phyloP scores from a whole-genome alignment of 805 yeast genomes.

The Metschnikowia proteae region DNA sequence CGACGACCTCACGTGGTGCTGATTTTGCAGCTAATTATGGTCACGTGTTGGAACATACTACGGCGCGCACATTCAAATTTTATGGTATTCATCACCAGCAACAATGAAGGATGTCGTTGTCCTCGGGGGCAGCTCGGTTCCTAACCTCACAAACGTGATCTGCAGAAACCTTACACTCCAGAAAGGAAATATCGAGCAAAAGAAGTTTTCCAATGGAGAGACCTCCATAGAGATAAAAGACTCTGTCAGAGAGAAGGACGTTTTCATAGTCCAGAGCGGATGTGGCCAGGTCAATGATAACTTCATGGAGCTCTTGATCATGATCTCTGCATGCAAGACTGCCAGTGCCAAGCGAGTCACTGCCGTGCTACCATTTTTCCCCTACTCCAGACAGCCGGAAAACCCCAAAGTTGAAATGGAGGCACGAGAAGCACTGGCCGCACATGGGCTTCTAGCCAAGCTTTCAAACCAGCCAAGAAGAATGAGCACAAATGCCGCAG shows the following conservation, averaged over 20 bases:
- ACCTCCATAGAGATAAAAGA: constrained; percentile 82
- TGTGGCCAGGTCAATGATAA: constrained; percentile 86
- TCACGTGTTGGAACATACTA: constrained; percentile 1
- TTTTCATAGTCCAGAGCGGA: constrained; percentile 82
- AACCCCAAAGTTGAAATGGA: constrained; percentile 47
- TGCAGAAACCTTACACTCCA: constrained; percentile 75
- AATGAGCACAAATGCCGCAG: constrained; percentile 32
- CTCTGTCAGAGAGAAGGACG: constrained; percentile 94
- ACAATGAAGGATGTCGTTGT: constrained; percentile 79
- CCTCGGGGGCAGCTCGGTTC: constrained; percentile 89
- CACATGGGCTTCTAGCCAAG: constrained; percentile 11
- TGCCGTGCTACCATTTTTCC: constrained; percentile 89
- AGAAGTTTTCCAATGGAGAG: constrained; percentile 84
- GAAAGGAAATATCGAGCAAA: constrained; percentile 60
- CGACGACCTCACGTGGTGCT: neutral
- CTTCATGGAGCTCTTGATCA: constrained; percentile 75
- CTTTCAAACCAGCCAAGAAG: constrained; percentile 20
- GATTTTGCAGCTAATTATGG: constrained; percentile 1
- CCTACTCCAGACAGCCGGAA: constrained; percentile 95
- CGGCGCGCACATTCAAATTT: constrained; percentile 3
- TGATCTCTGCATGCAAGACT: constrained; percentile 88
- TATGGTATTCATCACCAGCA: neutral
- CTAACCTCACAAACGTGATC: constrained; percentile 67
- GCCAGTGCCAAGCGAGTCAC: constrained; percentile 88
- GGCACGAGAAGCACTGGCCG: constrained; percentile 11